These are phyloP conservation scores for Tanacetum coccineum DNA, from an alignment of 129 eudicot species.

Conservation along the genomic window DNA sequence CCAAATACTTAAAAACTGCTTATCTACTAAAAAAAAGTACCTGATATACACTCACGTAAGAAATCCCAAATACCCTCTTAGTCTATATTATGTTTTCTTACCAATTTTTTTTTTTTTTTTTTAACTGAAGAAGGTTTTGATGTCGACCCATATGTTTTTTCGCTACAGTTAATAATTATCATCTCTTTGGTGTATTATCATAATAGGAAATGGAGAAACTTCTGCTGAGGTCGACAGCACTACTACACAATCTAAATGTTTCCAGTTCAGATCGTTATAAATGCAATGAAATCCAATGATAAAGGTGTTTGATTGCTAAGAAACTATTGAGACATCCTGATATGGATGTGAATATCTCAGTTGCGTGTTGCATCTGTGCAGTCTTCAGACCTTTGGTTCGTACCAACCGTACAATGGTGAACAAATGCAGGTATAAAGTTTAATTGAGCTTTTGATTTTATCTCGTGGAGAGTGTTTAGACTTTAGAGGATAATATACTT, in stretches of 20 bases:
- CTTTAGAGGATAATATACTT: background rate
- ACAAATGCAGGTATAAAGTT: conserved; percentile 32
- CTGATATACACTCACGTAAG: too few relatives aligned
- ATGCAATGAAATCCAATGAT: conserved; percentile 29
- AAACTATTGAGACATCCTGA: conserved; percentile 27
- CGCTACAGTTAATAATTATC: background rate
- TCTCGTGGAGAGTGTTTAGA: background rate
- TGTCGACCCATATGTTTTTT: too few relatives aligned
- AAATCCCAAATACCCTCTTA: too few relatives aligned
- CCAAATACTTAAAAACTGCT: too few relatives aligned
- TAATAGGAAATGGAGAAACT: background rate
- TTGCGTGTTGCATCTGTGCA: conserved; percentile 33
- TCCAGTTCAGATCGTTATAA: background rate
- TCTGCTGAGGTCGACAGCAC: background rate
- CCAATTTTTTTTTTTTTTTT: too few relatives aligned
- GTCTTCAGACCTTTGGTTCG: conserved; percentile 35
- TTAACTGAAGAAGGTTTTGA: too few relatives aligned
- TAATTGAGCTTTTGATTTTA: conserved; percentile 2
- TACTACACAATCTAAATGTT: too few relatives aligned
- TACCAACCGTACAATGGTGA: conserved; percentile 29
- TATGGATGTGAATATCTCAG: conserved; percentile 28
- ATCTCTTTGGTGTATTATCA: background rate
- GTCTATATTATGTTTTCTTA: too few relatives aligned
- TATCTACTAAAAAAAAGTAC: too few relatives aligned
- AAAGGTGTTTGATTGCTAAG: conserved; percentile 26